Evolutionary conservation across 805 yeast genomes (phyloP), one percentile per base, ranked within the genome.

Genomic region (Yarrowia deformans): DNA sequence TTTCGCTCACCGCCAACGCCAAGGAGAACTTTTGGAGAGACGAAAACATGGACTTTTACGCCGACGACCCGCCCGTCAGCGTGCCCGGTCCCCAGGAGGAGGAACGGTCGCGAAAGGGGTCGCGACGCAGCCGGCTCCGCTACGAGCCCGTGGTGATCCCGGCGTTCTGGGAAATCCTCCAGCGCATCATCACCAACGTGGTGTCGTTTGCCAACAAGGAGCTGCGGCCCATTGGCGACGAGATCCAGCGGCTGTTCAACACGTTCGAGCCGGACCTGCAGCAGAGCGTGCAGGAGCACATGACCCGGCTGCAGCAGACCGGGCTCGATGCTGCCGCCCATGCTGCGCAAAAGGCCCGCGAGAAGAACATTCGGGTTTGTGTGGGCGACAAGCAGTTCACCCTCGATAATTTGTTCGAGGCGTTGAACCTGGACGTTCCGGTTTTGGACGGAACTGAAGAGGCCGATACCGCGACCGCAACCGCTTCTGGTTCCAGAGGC

Each of bases 361-460:
- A 63, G 7, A 39, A 32, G 29, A 63, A 63, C 56, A 14, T 63
- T 19, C 55, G 56, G 12, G 56, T 63, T n/a, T 48, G 55, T 16
- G 56, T 63, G n/a, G 68, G 68, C 55, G 68, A 63, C 39, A 48
- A 48, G 29, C 43, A 63, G 48, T 63, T 48, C 48, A 48, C 48
- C 10, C 68, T 63, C 14, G 68, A 63, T 39, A 48, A 37, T 48
- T 29, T 63, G 68, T 49, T 63, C 46, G 56, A 49, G 56, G 56
- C 55, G 10, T 7, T 63, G 56, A 60, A 60, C 43, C 43, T 60
- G 52, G 42, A 60, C 5, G 40, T 42, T 10, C 52, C 66, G 13
- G 9, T 32, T 16, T 9, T 32, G 4, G 37, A 49, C 19, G 16
- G n/a, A n/a, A n/a, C n/a, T n/a, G n/a, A n/a, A n/a, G n/a, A n/a